Base-by-base conservation (phyloP, 352 stramenopile genomes). In the Phytophthora pinifolia region DNA sequence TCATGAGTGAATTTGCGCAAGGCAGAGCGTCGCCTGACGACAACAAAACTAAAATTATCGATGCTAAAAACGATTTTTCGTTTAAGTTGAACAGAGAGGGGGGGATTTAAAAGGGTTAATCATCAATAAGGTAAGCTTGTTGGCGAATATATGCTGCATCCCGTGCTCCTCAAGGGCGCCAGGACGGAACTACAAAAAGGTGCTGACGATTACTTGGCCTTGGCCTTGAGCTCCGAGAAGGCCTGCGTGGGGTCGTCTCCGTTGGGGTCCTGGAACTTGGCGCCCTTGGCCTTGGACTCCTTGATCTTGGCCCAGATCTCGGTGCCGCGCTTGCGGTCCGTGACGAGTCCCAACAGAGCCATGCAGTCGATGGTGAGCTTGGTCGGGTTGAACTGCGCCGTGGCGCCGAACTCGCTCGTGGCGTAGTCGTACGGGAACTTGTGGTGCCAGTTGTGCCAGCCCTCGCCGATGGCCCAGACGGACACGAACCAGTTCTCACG, bases 401-500 rank as follows among this genome's bases (percentile, higher is more conserved):
- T 91, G 46, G 97, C 81, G 32, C 97, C 97, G 67, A 98, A 98
- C 79, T 99, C 97, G 44, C 85, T 97, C n/a, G 97, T 96, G 46
- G 96, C 94, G 77, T 99, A 99, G 69, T 99, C 97, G 82, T 98
- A 99, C 45, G 97, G 97, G 72, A 99, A 99, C 76, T 99, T 99
- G 92, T 99, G 97, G 76, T 99, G 97, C 96, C 96, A 99, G 83
- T 98, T 99, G 83, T 99, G 96, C 95, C 96, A 99, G 70, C 96
- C 96, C 70, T 99, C 96, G 27, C 97, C 97, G 15, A 99, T 89
- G 33, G 96, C 90, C 47, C 94, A 93, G 47, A 98, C 72, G 7
- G 93, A 97, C 12, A 99, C 96, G 55, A 98, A 92, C 42, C 94
- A 96, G 77, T 99, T 99, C 74, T 99, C 96, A 20, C 94, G 87